phyloP scores from a whole-genome alignment of 805 yeast species.

The Lachancea quebecensis region DNA sequence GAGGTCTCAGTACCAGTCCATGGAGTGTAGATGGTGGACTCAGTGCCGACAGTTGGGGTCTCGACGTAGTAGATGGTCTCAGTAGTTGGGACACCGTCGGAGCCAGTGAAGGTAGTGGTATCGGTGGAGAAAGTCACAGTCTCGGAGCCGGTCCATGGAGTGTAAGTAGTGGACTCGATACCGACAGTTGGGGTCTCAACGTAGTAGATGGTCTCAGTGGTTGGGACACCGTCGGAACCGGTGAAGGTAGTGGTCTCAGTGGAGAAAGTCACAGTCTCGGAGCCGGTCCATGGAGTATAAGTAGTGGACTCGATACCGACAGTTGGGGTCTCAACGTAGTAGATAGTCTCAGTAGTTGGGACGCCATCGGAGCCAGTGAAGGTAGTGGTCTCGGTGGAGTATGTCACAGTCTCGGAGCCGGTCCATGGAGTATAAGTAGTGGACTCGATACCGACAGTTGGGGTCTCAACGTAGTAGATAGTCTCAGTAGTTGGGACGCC shows the following conservation, averaged over 20 bases:
- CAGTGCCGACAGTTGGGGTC: slow-evolving; percentile 4
- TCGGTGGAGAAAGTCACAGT: slow-evolving; percentile 8
- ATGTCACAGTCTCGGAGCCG: slow-evolving; percentile 7
- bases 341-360: slow-evolving; percentile 11
- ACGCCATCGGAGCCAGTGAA: slow-evolving; percentile 11
- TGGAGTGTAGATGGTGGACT: slow-evolving; percentile 4
- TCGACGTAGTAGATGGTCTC: slow-evolving; percentile 1
- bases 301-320: slow-evolving; percentile 4
- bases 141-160: slow-evolving; percentile 4
- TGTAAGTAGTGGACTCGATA: not conserved
- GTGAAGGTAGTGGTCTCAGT: slow-evolving; percentile 4
- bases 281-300: slow-evolving; percentile 9
- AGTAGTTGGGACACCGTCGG: slow-evolving; percentile 5
- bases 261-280: slow-evolving; percentile 7
- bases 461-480: slow-evolving; percentile 9
- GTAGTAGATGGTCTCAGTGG: slow-evolving; percentile 8
- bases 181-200: slow-evolving; percentile 8
- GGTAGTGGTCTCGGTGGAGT: slow-evolving; percentile 5
- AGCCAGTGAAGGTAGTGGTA: slow-evolving; percentile 3
- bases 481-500: slow-evolving; percentile 9
- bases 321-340: slow-evolving; percentile 15
- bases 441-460: slow-evolving; percentile 1
- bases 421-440: slow-evolving; percentile 3
- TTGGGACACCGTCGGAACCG: slow-evolving; percentile 5
- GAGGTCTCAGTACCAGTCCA: slow-evolving; percentile 6